phyloP scores from a whole-genome alignment of 2,329 filamentous ascomycete genomes.

The Celoporthe dispersa region DNA sequence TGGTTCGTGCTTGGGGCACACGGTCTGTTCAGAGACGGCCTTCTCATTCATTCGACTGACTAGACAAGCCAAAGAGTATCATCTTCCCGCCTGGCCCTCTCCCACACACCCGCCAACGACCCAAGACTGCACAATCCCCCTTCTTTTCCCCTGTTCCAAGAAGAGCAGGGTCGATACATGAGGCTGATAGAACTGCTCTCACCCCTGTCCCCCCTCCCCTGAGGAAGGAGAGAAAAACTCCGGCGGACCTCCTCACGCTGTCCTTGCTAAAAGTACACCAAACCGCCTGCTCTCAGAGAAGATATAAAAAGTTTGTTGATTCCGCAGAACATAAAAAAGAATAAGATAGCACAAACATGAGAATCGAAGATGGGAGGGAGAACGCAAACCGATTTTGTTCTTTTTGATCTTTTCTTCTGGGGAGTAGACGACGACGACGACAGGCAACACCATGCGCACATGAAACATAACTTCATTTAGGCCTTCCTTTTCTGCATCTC shows the following conservation, averaged over 20 bases:
- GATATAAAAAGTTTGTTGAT: constrained; percentile 7
- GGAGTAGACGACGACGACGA: constrained; percentile 1
- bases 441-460: constrained; percentile 27
- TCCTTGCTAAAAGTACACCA: not conserved
- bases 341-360: not conserved
- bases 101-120: not conserved
- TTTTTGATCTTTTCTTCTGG: constrained; percentile 8
- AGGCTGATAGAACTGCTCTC: not conserved
- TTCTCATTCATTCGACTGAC: not conserved
- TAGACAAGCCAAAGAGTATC: not conserved
- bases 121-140: too few species aligned
- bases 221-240: not conserved
- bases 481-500: constrained; percentile 6
- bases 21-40: not conserved
- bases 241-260: not conserved
- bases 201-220: not conserved
- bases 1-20: not conserved
- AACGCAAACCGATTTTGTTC: constrained; percentile 11
- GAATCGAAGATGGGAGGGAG: constrained; percentile 14
- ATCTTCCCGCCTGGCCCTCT: not conserved
- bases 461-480: constrained; percentile 29
- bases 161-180: not conserved
- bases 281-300: constrained; percentile 16
- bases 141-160: too few species aligned
- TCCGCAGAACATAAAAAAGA: not conserved